Evolutionary conservation across 2,329 filamentous ascomycete species (phyloP).

Genomic region (Hymenoscyphus salicellus): DNA sequence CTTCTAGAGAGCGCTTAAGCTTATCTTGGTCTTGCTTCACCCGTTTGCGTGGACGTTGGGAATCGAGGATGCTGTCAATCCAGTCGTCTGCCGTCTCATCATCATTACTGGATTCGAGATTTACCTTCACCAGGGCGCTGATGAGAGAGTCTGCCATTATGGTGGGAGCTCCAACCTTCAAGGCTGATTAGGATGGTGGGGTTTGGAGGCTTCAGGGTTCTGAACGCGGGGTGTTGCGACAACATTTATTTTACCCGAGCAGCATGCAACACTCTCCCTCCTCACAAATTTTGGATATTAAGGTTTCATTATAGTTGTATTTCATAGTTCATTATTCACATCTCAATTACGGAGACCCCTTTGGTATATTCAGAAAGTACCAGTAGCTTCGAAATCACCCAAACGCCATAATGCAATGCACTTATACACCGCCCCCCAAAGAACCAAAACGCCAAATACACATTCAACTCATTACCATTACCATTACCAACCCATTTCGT

Average conservation of each 20-base stretch:
- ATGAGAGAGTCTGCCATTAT: slow-evolving; percentile 40
- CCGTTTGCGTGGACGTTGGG: slow-evolving; percentile 50
- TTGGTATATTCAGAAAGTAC: neutral
- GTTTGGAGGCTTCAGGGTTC: neutral
- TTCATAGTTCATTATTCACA: neutral
- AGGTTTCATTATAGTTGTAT: neutral
- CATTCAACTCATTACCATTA: neutral
- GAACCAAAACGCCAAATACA: neutral
- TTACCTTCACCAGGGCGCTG: slow-evolving; percentile 51
- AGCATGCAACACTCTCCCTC: neutral
- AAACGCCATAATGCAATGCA: slow-evolving; percentile 1
- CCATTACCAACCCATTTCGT: slow-evolving; percentile 3
- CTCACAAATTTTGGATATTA: neutral
- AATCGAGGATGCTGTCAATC: slow-evolving; percentile 60
- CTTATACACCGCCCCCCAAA: too few relatives aligned
- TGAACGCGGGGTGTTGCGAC: neutral
- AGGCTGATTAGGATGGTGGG: slow-evolving; percentile 1
- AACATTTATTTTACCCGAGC: slow-evolving; percentile 6
- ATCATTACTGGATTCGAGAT: slow-evolving; percentile 38
- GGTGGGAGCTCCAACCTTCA: neutral
- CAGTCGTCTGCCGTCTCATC: slow-evolving; percentile 36
- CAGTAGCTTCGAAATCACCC: neutral
- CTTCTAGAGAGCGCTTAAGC: slow-evolving; percentile 69
- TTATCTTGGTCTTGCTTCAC: slow-evolving; percentile 53
- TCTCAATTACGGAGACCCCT: neutral